Evolutionary conservation across 352 stramenopile genomes (phyloP), one percentile per base, ranked within the genome.

Genomic region (Aphanomyces astaci): DNA sequence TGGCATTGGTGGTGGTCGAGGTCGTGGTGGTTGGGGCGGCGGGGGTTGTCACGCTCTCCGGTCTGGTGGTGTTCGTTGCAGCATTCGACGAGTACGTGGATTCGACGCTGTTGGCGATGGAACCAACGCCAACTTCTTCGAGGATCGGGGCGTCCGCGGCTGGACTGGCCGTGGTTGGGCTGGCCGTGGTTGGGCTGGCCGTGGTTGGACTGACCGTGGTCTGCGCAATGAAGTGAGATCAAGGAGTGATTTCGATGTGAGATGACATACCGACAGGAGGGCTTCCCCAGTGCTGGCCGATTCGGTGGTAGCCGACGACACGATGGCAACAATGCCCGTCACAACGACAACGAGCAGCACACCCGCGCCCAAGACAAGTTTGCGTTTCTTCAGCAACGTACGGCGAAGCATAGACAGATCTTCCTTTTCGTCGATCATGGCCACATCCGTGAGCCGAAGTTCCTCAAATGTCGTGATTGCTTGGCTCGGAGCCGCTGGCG

Each of bases 351-450:
- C 53, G 28, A 28, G 19, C 22, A 62, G 19, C 19, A n/a, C 53
- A 30, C 53, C 24, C 25, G 25, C 27, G 27, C 19, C 53, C 27
- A 62, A 43, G 53, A 62, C 24, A 22, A 62, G 53, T 28, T n/a
- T 62, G 53, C 53, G 53, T 28, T 62, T 62, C 53, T 62, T 62
- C 15, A n/a, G 15, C 15, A 49, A n/a, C 15, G 22, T 15, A 15
- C 1, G 17, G 15, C 22, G 0, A n/a, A 49, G 40, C 22, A n/a
- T 49, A 15, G 40, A 49, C 40, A 49, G 17, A n/a, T 49, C 40
- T 49, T 49, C 40, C 40, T 49, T 49, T 1, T 49, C 40, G 22
- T 49, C 40, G 15, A 49, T 1, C 40, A 49, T 49, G 40, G 40
- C 40, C 40, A 49, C 17, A n/a, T 49, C 22, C 1, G 40, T 49